phyloP scores from a whole-genome alignment of 306 rosid genomes.

The Gillenia trifoliata region DNA sequence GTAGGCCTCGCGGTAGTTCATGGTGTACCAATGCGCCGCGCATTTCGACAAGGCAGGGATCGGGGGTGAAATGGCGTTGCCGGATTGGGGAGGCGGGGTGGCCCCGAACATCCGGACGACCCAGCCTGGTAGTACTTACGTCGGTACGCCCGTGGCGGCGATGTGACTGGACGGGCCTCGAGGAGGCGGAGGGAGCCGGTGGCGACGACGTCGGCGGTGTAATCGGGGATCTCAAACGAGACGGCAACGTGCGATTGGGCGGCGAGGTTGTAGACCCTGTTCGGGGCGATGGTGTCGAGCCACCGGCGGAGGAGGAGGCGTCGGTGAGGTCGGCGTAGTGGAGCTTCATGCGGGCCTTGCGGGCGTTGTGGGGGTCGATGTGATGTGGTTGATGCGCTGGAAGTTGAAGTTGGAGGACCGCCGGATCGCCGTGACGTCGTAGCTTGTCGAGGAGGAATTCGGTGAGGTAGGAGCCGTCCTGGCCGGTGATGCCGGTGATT shows the following conservation, averaged over 20 bases:
- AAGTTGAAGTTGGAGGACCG: slow-evolving; percentile 96
- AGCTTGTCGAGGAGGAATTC: slow-evolving; percentile 80
- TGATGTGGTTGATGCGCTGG: slow-evolving; percentile 96
- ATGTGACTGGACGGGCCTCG: slow-evolving; percentile 90
- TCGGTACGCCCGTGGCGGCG: slow-evolving; percentile 61
- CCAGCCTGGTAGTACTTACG: slow-evolving; percentile 93
- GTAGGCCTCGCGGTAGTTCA: slow-evolving; percentile 91
- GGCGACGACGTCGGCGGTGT: slow-evolving; percentile 96
- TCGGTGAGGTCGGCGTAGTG: slow-evolving; percentile 97
- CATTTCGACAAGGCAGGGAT: slow-evolving; percentile 89
- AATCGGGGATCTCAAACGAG: slow-evolving; percentile 97
- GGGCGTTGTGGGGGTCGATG: slow-evolving; percentile 95
- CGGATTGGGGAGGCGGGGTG: slow-evolving; percentile 87
- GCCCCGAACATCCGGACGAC: slow-evolving; percentile 91
- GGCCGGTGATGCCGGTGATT: slow-evolving; percentile 94
- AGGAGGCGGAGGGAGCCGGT: slow-evolving; percentile 89
- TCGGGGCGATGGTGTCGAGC: slow-evolving; percentile 84
- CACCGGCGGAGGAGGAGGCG: slow-evolving; percentile 99
- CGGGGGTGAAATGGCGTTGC: slow-evolving; percentile 89
- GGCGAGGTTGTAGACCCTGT: slow-evolving; percentile 96
- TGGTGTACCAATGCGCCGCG: slow-evolving; percentile 99
- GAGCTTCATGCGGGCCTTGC: slow-evolving; percentile 95
- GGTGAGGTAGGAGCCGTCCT: slow-evolving; percentile 94
- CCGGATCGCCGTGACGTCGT: slow-evolving; percentile 94
- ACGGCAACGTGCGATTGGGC: slow-evolving; percentile 99